phyloP scores from a whole-genome alignment of 2,329 filamentous ascomycete genomes.

The Cordyceps cicadae region DNA sequence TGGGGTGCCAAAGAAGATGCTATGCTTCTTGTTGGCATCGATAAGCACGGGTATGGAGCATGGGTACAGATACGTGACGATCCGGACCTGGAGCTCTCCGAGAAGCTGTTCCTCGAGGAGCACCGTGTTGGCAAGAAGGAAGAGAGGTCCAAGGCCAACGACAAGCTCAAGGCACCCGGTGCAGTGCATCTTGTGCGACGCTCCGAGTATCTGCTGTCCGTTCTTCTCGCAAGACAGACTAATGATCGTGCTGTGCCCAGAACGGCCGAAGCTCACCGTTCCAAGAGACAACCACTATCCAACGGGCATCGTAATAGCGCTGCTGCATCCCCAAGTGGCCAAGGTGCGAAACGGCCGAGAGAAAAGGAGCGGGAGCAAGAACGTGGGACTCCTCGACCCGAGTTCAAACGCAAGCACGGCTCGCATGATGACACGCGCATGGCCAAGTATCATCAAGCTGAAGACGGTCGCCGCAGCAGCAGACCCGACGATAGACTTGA shows the following conservation, averaged over 20 bases:
- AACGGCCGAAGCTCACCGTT: constrained; percentile 84
- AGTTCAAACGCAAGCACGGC: constrained; percentile 54
- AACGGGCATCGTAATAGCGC: constrained; percentile 56
- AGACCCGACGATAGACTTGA: constrained; percentile 31
- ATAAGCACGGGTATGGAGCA: constrained; percentile 87
- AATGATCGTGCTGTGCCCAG: constrained; percentile 68
- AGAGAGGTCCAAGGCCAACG: constrained; percentile 70
- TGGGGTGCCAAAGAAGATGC: constrained; percentile 94
- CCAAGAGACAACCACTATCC: constrained; percentile 60
- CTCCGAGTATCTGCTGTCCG: constrained; percentile 90
- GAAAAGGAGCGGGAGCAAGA: constrained; percentile 45
- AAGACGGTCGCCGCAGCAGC: constrained; percentile 31
- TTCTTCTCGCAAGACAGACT: constrained; percentile 77
- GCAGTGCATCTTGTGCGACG: constrained; percentile 93
- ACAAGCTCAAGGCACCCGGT: constrained; percentile 84
- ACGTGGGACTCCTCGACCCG: constrained; percentile 41
- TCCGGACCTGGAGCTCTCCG: constrained; percentile 69
- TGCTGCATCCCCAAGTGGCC: constrained; percentile 64
- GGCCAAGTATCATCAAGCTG: constrained; percentile 34
- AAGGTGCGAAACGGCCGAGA: constrained; percentile 34
- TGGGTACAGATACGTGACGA: constrained; percentile 95
- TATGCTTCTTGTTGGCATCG: constrained; percentile 92
- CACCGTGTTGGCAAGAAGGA: constrained; percentile 98
- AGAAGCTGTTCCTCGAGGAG: constrained; percentile 95
- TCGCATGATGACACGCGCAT: constrained; percentile 35